Evolutionary conservation across 1,139 yeast species (phyloP), one percentile per base, ranked within the genome.

Genomic region (Zygosaccharomyces pseudobailii): DNA sequence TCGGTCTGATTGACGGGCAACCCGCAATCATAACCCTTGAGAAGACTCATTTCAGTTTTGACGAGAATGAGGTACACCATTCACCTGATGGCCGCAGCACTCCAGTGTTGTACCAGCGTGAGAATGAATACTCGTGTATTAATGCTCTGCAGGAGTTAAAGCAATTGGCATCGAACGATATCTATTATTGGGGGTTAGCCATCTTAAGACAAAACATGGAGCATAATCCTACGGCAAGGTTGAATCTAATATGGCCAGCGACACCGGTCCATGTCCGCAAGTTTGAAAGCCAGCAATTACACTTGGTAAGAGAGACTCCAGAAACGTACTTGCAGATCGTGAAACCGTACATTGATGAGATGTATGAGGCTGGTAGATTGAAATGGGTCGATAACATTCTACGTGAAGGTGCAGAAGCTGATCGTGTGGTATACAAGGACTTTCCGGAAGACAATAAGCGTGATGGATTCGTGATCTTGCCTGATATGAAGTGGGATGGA

Each of bases 401-500:
- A 39, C 79, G 76, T 59, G 77, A 87, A 47, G 95, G 94, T 1
- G 87, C 85, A 33, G 99, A 94, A 66, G 76, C 87, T 1, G 97
- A 90, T 40, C 70, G 89, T 20, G 80, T 92, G 27, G 73, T 61
- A 7, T 62, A 57, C 46, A 61, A 58, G 43, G 65, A 63, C 39
- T 60, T 55, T 33, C 47, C 49, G 6, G 62, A 56, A 21, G 56
- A 52, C 4, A 83, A 86, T 53, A 70, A 73, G 3, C 58, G 62
- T 0, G 65, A 65, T 36, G 92, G 88, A 13, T 81, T 79, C 58
- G 76, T 84, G 2, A 66, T 85, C 37, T 69, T 83, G 38, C 90
- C 89, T 1, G 92, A 83, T 62, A 87, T 88, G 88, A 90, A 90
- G 65, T 92, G 99, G 99, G 97, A 92, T 63, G 81, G 87, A 8